Evolutionary conservation across 768 basidiomycete genomes (phyloP), one percentile per base, ranked within the genome.

Genomic region (Kwoniella sp.): DNA sequence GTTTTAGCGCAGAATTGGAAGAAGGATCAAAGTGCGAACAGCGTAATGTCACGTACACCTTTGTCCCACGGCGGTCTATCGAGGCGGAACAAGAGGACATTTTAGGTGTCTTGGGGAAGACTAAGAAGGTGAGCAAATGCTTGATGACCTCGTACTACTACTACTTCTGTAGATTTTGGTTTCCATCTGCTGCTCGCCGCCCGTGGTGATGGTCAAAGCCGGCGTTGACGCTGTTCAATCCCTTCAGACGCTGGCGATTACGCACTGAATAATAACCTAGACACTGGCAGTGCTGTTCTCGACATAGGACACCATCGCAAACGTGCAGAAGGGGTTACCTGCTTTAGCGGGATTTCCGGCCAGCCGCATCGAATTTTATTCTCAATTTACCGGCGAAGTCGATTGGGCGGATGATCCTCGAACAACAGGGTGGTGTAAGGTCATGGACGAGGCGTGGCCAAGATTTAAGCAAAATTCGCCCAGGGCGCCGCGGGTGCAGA

Each of bases 381-480:
- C 56, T 8, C 17, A 44, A 10, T 44, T 44, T 19, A 54, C 60
- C 0, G 52, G 67, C 17, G 51, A 48, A 15, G 19, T 49, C 0
- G 64, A 64, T 9, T 30, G 47, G 0, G 63, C 55, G 8, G 49
- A 25, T 21, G 52, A 37, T 4, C n/a, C 36, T 19, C 61, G 51
- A n/a, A n/a, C n/a, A n/a, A n/a, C n/a, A 10, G 48, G 59, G n/a
- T 73, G 72, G 72, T 61, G 37, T 2, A 44, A 60, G 24, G 50
- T 73, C 9, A 54, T 73, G 55, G 72, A 73, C 17, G 68, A 70
- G 33, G 69, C 72, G 13, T 73, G 72, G 72, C 54, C 49, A 2
- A 29, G 46, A 22, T 72, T 69, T 33, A 24, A 26, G 15, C 36
- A 52, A 40, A 37, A 21, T 17, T 62, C 71, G 7, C 71, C 71